Base-by-base conservation (phyloP, 352 stramenopile genomes). In the Pythium insidiosum region DNA sequence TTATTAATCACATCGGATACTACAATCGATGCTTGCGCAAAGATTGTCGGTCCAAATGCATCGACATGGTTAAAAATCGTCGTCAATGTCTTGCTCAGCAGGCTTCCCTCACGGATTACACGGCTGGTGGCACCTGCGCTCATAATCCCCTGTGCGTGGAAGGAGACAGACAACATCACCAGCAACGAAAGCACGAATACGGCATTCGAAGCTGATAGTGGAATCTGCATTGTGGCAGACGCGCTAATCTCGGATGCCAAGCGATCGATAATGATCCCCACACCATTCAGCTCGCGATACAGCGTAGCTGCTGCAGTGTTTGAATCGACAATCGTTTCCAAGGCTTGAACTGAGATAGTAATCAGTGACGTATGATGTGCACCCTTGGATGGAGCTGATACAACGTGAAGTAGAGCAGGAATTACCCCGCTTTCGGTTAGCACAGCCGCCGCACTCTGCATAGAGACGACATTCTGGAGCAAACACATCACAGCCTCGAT, bases 1-100 rank as follows among this genome's bases (percentile, higher is more conserved):
- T 94, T 95, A 68, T 98, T 99, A 68, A 98, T 96, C n/a, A 98
- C 75, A 68, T 98, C 94, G 9, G 84, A 88, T 24, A 99, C 69
- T 25, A 99, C 68, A 18, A 95, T 95, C 4, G 80, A 67, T 10
- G 91, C 67, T 44, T 98, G 80, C 19, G 92, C 85, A 42, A 95
- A 95, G 25, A 98, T 57, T n/a, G 94, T 74, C 3, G 94, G 86
- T 12, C 95, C 94, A 53, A 97, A 98, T 4, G 72, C 57, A 48
- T 95, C 72, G 30, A 97, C 68, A 63, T 96, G 84, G 12, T 77
- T 66, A 43, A 98, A 58, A 42, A 98, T 83, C 26, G 90, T 81
- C 24, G 89, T 64, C 19, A 99, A 43, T 9, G 95, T 76, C 47
- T 85, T 81, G 43, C 75, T 93, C 20, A 99, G 57, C 33, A 80